These are phyloP conservation scores for Penicilliopsis zonata DNA, from an alignment of 495 filamentous ascomycete genomes.

Conservation along the genomic window DNA sequence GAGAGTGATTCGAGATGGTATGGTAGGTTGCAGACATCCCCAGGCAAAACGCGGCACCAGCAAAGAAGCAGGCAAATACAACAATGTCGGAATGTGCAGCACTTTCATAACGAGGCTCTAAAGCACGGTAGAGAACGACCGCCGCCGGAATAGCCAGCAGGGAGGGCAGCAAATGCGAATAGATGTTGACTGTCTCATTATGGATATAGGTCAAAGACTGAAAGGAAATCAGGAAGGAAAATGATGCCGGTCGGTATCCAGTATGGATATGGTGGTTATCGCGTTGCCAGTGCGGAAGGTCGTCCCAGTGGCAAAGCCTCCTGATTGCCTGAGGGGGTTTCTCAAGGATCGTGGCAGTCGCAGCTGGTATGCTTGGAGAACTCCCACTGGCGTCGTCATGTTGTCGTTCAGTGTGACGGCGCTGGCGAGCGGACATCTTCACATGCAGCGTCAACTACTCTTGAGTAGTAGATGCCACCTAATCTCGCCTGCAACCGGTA, in stretches of 20 bases:
- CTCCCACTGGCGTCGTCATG: slow-evolving; percentile 8
- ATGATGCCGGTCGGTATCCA: slow-evolving; percentile 59
- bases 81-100: slow-evolving; percentile 53
- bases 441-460: too few species aligned
- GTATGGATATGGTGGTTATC: slow-evolving; percentile 67
- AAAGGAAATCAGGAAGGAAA: slow-evolving; percentile 51
- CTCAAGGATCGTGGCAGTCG: slow-evolving; percentile 13
- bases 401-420: slow-evolving; percentile 17
- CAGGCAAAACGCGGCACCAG: slow-evolving; percentile 61
- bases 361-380: slow-evolving; percentile 3
- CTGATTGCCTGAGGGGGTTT: slow-evolving; percentile 19
- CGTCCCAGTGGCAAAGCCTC: slow-evolving; percentile 45
- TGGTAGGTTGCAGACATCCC: slow-evolving; percentile 80
- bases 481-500: too few species aligned
- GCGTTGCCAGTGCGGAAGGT: slow-evolving; percentile 56
- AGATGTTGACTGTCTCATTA: slow-evolving; percentile 95
- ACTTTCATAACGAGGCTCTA: slow-evolving; percentile 55
- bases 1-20: slow-evolving; percentile 56
- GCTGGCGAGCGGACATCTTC: slow-evolving; percentile 26
- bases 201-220: slow-evolving; percentile 63
- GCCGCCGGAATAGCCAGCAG: slow-evolving; percentile 26
- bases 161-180: slow-evolving; percentile 60
- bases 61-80: slow-evolving; percentile 70
- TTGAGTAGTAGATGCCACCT: too few species aligned
- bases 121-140: slow-evolving; percentile 29